A percentile compares a stretch with the other conserved stretches of the same genome.
phyloP scores from a whole-genome alignment of 176 grass and related monocot species.

The Poa annua region DNA sequence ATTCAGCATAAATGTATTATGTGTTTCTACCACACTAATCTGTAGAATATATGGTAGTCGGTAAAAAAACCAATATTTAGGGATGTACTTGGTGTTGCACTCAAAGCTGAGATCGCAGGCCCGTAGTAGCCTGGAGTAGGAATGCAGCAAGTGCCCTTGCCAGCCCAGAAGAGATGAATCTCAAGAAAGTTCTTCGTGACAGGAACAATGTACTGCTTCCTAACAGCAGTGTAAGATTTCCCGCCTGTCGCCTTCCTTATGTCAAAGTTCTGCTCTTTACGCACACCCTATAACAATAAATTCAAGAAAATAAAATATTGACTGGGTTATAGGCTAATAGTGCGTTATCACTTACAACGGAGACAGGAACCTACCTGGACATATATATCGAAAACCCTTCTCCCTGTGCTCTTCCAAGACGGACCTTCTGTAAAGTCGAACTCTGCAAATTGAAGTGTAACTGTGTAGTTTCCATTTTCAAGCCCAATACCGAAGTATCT shows the following conservation, averaged over 20 bases:
- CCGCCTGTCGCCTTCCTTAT: slow-evolving; percentile 68
- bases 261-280: slow-evolving; percentile 74
- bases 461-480: slow-evolving; percentile 89
- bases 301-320: not conserved
- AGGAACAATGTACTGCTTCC: slow-evolving; percentile 49
- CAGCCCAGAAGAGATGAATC: slow-evolving; percentile 98
- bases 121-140: slow-evolving; percentile 80
- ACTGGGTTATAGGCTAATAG: not conserved
- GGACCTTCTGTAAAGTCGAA: slow-evolving; percentile 46
- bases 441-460: slow-evolving; percentile 82
- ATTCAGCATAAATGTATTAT: not conserved
- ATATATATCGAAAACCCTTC: slow-evolving; percentile 94
- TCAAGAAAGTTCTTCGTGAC: slow-evolving; percentile 91
- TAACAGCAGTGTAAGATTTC: slow-evolving; percentile 68
- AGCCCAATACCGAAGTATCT: slow-evolving; percentile 92
- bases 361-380: slow-evolving; percentile 59
- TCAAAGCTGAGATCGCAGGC: slow-evolving; percentile 76
- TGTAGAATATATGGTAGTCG: not conserved
- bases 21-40: not conserved
- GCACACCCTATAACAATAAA: slow-evolving; percentile 53
- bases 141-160: slow-evolving; percentile 94
- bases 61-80: not conserved
- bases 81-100: slow-evolving; percentile 64
- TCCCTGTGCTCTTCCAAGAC: slow-evolving; percentile 60
- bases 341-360: slow-evolving; percentile 7